Base-by-base conservation (phyloP, 805 yeast genomes). In the Candida anglica region DNA sequence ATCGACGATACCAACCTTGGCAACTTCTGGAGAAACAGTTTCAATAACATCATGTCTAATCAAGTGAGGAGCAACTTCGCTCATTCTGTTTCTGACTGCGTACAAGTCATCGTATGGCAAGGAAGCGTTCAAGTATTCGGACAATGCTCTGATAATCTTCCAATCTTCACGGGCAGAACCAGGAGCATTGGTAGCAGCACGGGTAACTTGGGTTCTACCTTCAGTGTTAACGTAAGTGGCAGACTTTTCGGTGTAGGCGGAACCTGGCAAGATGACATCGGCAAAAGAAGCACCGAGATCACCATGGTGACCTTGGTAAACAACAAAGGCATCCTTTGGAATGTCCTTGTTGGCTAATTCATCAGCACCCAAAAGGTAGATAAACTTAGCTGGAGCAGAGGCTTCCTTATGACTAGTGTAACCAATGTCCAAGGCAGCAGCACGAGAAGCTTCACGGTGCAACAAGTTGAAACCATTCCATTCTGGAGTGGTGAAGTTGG, bases 251-350 rank as follows among this genome's bases (percentile, higher is more conserved):
- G 95, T 86, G 73, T 81, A 86, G 25, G 95, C 95, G 22, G 89
- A 73, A 30, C 89, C 89, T 29, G 95, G 95, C 46, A 86, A 73
- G 39, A 86, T 75, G 28, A 86, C 94, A 58, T 86, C 95, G 28
- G 95, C 95, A 47, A 77, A 74, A 6, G 91, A 79, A 19, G 95
- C 95, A 47, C 95, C 95, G 15, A 74, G 60, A 49, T 86, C 95
- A 64, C 95, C 95, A 62, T 86, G 95, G 62, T 86, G 95, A 36
- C 95, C 95, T 65, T 86, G 87, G 65, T 86, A 86, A 34, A 86
- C 79, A 19, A 86, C 95, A 57, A 86, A 86, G 3, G 95, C 86
- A 56, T 86, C 93, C 57, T 71, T 69, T 45, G 95, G 94, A 47
- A 86, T 76, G 39, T 81, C 82, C 39, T 71, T 63, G 40, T 79